Base-by-base conservation (phyloP, 2,329 filamentous ascomycete species). In the Trichoderma koningiopsis region DNA sequence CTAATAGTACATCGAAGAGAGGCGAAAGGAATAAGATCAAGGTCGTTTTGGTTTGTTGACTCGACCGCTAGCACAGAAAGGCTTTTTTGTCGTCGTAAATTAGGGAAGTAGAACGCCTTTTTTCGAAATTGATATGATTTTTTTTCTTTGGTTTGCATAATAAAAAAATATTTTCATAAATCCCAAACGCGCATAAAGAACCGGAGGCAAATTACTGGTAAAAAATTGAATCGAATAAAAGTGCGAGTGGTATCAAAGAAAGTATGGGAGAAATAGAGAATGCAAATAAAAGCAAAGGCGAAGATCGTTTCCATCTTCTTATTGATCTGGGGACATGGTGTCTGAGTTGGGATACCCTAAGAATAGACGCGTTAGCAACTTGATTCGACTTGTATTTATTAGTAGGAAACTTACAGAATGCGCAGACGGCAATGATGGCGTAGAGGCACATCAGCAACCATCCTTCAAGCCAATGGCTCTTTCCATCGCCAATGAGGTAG, bases 401-500 rank as follows among this genome's bases (percentile, higher is more conserved):
- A 13, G 22, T 19, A 10, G 14, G 56, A 11, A 58, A 84, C 86
- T 83, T 84, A 88, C 86, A 88, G 81, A 85, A 88, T n/a, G 86
- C 83, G 74, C 86, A 89, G 13, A 88, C 82, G 13, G 91, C 92
- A 75, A 96, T 94, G 66, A 96, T 96, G 52, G 91, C 83, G 75
- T 96, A 96, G 4, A 93, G 85, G 49, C 91, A 92, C 64, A 94
- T 91, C 40, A 96, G 79, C 69, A 95, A 81, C 70, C 89, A 88
- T 3, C 92, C 92, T 79, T 96, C 92, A 0, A 95, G 85, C 82
- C 92, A 96, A 74, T 95, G 93, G 71, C 90, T 94, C 77, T 93
- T 88, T 35, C 93, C 93, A 74, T 96, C 93, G 24, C 90, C 85
- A 60, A 96, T 93, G 55, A 97, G 81, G 77, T 96, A 97, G 77